Evolutionary conservation across 306 rosid species (phyloP).

Genomic region (Crataegus laevigata): DNA sequence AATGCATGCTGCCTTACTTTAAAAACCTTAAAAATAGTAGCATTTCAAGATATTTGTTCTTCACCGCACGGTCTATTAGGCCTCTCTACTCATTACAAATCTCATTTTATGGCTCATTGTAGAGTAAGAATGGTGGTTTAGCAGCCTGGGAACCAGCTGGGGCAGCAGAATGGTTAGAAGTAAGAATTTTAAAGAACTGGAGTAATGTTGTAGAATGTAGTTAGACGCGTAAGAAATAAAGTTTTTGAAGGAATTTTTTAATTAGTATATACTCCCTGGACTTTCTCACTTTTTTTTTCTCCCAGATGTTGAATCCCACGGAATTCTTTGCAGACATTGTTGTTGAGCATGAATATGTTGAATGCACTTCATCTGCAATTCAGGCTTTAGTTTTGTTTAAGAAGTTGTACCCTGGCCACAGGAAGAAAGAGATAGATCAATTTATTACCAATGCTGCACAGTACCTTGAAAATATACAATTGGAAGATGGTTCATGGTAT

Average conservation of each 20-base stretch:
- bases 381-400: neutral
- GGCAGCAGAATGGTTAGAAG: no score
- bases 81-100: no score
- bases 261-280: no score
- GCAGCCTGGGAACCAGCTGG: conserved; percentile 28
- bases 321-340: neutral
- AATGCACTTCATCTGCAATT: conserved; percentile 7
- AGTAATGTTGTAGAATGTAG: neutral
- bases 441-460: neutral
- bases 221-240: neutral
- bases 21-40: no score
- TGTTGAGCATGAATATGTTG: conserved; percentile 8
- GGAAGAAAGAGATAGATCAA: neutral
- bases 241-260: neutral
- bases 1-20: no score
- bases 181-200: no score
- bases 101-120: neutral
- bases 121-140: conserved; percentile 71
- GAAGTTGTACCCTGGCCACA: neutral
- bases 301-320: conserved; percentile 1
- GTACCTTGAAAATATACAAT: neutral
- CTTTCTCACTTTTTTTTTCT: neutral
- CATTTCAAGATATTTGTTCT: no score
- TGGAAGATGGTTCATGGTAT: conserved; percentile 10
- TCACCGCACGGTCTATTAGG: no score